Evolutionary conservation across 1,139 yeast species (phyloP), one percentile per base, ranked within the genome.

Genomic region (Saccharomycopsis phalli): DNA sequence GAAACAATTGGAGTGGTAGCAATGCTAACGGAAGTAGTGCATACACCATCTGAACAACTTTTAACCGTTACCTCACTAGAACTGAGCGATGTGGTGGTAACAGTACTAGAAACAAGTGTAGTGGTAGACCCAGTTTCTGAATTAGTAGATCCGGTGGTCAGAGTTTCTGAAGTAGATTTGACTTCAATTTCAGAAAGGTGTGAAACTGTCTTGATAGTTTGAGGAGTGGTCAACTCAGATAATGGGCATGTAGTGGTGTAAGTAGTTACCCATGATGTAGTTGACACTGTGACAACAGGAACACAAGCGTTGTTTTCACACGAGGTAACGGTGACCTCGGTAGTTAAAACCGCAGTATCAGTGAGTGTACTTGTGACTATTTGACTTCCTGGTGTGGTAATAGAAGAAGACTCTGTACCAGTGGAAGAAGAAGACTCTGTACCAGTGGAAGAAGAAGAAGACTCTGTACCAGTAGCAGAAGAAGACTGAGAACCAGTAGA

Each of bases 291-390:
- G 10, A 33, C 27, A 10, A 28, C 31, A 7, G 21, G 32, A 4
- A 26, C 31, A 18, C 22, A 28, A 26, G 19, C n/a, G 27, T 14
- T 19, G 28, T n/a, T n/a, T n/a, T n/a, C n/a, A n/a, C n/a, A n/a
- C n/a, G 45, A 41, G 28, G 45, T 42, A 28, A 38, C 32, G 16
- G 36, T 34, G 28, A 38, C 10, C 6, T 13, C 30, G 7, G 30
- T 26, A n/a, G 44, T 38, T 19, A 23, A n/a, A 31, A 14, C 18
- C 13, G 27, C 13, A 16, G 5, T 5, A 11, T n/a, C 14, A 5
- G 36, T 33, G 13, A 33, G 13, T 5, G 33, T 19, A 8, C 16
- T 7, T 6, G 36, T 5, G 27, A 7, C n/a, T n/a, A n/a, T n/a
- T n/a, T n/a, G n/a, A n/a, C n/a, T n/a, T n/a, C n/a, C n/a, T n/a